Conservation (phyloP, 768 basidiomycete genomes). For the Podaxis rugospora region DNA sequence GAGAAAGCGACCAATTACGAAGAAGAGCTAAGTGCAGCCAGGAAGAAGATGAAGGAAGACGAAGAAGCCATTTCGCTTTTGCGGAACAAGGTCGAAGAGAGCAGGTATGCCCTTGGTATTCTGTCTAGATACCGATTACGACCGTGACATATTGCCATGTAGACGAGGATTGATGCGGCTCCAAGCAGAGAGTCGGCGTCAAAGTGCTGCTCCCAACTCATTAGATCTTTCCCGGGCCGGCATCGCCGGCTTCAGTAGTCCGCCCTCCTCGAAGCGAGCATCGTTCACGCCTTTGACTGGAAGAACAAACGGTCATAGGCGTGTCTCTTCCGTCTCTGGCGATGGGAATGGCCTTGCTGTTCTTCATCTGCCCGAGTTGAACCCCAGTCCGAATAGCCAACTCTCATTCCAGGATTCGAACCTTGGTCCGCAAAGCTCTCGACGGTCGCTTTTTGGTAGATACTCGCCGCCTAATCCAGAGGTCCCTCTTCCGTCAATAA, state of each 20-base stretch:
- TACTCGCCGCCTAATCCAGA: slow-evolving; percentile 40
- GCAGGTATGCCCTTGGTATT: slow-evolving; percentile 48
- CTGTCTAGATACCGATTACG: slow-evolving; percentile 1
- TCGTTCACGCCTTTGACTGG: slow-evolving; percentile 75
- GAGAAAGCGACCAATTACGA: slow-evolving; percentile 61
- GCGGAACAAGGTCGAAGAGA: slow-evolving; percentile 83
- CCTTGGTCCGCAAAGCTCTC: slow-evolving; percentile 22
- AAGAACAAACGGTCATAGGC: slow-evolving; percentile 49
- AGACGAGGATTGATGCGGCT: slow-evolving; percentile 86
- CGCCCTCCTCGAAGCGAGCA: slow-evolving; percentile 60
- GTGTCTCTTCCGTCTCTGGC: slow-evolving; percentile 74
- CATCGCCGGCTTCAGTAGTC: slow-evolving; percentile 31
- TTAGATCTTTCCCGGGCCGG: slow-evolving; percentile 49
- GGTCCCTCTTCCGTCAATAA: slow-evolving; percentile 44
- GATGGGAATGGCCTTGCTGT: slow-evolving; percentile 32
- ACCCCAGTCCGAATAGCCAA: slow-evolving; percentile 31
- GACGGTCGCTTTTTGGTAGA: slow-evolving; percentile 46
- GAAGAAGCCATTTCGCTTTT: slow-evolving; percentile 74
- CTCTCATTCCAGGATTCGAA: slow-evolving; percentile 20
- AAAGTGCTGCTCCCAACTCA: slow-evolving; percentile 46
- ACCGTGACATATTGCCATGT: slow-evolving; percentile 4
- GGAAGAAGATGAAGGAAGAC: slow-evolving; percentile 58
- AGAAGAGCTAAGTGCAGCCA: slow-evolving; percentile 48
- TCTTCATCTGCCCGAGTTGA: slow-evolving; percentile 23
- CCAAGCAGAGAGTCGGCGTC: slow-evolving; percentile 70